phyloP scores from a whole-genome alignment of 1,139 yeast species.

The Yamadazyma blattariae region DNA sequence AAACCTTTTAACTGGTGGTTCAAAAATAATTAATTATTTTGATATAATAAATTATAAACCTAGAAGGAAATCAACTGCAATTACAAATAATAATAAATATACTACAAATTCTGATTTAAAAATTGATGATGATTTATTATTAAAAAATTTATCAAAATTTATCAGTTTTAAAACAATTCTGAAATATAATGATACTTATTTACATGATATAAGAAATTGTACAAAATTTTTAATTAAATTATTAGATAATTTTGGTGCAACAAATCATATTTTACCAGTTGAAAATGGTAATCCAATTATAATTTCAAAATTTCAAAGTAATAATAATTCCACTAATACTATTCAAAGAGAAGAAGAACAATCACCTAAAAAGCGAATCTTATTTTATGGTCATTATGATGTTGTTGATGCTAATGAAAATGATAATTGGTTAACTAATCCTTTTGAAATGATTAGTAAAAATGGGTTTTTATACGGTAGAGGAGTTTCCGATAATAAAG shows the following conservation, averaged over 20 bases:
- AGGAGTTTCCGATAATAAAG: constrained; percentile 94
- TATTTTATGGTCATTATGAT: constrained; percentile 97
- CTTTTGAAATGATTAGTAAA: constrained; percentile 68
- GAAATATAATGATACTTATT: constrained; percentile 58
- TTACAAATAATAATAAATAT: not conserved
- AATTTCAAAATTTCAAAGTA: constrained; percentile 59
- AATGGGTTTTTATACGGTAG: constrained; percentile 90
- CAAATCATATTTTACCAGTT: constrained; percentile 68
- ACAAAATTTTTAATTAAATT: constrained; percentile 71
- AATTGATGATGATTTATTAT: constrained; percentile 50
- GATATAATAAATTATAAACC: not conserved
- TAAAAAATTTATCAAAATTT: constrained; percentile 57
- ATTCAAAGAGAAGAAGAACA: not conserved
- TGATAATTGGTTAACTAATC: constrained; percentile 73
- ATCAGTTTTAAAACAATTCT: constrained; percentile 78
- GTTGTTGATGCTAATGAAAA: constrained; percentile 65
- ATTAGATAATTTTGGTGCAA: constrained; percentile 70
- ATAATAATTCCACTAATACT: constrained; percentile 1
- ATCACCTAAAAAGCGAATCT: constrained; percentile 33
- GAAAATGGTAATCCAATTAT: constrained; percentile 80
- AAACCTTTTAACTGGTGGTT: constrained; percentile 39
- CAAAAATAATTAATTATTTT: constrained; percentile 16
- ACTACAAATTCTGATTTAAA: not conserved
- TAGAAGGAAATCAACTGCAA: not conserved
- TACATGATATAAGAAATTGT: constrained; percentile 84